Evolutionary conservation across 2,329 filamentous ascomycete genomes (phyloP).

Genomic region (Pyricularia sp.): DNA sequence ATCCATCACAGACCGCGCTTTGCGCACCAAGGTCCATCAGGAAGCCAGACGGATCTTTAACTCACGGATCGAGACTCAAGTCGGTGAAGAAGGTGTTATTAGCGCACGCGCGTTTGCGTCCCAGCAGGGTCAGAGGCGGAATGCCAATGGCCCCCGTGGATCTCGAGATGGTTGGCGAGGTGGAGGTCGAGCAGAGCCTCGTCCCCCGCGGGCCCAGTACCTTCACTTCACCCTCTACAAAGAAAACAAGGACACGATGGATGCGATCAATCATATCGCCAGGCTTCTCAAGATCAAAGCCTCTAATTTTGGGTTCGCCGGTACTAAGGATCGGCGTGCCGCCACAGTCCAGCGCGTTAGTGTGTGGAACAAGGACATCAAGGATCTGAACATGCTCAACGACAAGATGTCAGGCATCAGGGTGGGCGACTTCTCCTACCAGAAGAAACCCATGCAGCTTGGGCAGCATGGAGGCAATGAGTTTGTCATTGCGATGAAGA

Average conservation of each 20-base stretch:
- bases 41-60: conserved; percentile 71
- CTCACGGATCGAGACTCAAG: conserved; percentile 68
- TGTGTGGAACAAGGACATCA: conserved; percentile 37
- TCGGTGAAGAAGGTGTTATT: conserved; percentile 46
- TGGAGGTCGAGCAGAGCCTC: conserved; percentile 15
- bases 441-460: conserved; percentile 61
- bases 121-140: conserved; percentile 2
- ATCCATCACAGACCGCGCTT: conserved; percentile 31
- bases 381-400: conserved; percentile 58
- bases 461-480: conserved; percentile 85
- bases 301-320: conserved; percentile 66
- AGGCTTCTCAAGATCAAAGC: conserved; percentile 65
- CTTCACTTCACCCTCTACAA: conserved; percentile 91
- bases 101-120: conserved; percentile 39
- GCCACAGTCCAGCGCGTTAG: conserved; percentile 79
- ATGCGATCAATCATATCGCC: conserved; percentile 68
- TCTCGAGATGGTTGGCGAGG: conserved; percentile 12
- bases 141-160: conserved; percentile 12
- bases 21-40: conserved; percentile 40
- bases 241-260: conserved; percentile 96
- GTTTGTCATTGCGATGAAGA: conserved; percentile 84
- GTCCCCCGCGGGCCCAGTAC: conserved; percentile 53
- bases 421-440: conserved; percentile 77
- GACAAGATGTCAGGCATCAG: conserved; percentile 50
- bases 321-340: conserved; percentile 83